Percentiles rank a stretch among this genome's conserved stretches.
These are phyloP conservation scores for Kregervanrija fluxuum DNA, from an alignment of 805 yeast species.

Conservation along the genomic window DNA sequence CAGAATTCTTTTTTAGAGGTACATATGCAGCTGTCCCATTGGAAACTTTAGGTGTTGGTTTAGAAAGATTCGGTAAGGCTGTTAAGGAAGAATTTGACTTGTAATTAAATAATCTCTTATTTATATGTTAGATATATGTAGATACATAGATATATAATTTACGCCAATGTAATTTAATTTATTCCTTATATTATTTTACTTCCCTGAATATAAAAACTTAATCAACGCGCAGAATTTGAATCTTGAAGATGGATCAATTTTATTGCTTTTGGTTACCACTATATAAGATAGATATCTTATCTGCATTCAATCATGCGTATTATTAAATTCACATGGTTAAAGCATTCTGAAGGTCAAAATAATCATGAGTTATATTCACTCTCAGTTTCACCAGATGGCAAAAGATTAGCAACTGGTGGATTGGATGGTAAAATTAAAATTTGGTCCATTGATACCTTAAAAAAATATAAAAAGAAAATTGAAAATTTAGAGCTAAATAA, in stretches of 20 bases:
- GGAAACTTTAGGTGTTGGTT: slow-evolving; percentile 51
- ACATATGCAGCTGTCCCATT: slow-evolving; percentile 82
- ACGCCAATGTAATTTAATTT: too few relatives aligned
- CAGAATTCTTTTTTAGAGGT: slow-evolving; percentile 71
- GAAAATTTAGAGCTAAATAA: slow-evolving; percentile 14
- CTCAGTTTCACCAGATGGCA: slow-evolving; percentile 73
- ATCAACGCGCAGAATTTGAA: too few relatives aligned
- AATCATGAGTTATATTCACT: slow-evolving; percentile 82
- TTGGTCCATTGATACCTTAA: slow-evolving; percentile 65
- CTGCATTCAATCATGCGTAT: slow-evolving; percentile 42
- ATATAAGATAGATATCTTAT: too few relatives aligned
- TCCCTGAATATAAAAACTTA: too few relatives aligned
- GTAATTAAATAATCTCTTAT: slow-evolving; percentile 4
- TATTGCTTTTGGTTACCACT: too few relatives aligned
- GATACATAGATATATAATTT: too few relatives aligned
- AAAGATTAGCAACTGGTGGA: slow-evolving; percentile 89
- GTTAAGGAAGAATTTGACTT: slow-evolving; percentile 48
- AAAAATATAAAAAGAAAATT: slow-evolving; percentile 29
- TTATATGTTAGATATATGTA: background rate
- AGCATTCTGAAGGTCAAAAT: slow-evolving; percentile 69
- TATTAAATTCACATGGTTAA: slow-evolving; percentile 66
- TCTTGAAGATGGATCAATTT: too few relatives aligned
- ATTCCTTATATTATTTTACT: too few relatives aligned
- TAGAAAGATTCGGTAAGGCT: slow-evolving; percentile 63
- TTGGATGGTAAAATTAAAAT: slow-evolving; percentile 85